Conservation (phyloP, 495 filamentous ascomycete genomes). For the Penicillium atrosanguineum region DNA sequence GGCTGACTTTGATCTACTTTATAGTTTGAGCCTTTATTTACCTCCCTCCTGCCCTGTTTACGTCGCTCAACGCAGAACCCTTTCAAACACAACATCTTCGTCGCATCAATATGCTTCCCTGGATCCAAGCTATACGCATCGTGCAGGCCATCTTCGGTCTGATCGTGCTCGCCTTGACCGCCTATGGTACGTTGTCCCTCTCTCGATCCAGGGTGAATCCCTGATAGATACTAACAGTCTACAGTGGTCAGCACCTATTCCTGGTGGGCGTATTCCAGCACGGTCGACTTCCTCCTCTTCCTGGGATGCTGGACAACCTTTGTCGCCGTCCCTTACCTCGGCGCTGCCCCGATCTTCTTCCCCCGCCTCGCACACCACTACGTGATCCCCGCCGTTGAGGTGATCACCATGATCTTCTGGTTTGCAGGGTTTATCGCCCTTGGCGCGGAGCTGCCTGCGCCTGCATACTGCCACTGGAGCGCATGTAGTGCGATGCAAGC, state of each 20-base stretch:
- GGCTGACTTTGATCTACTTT: slow-evolving; percentile 13
- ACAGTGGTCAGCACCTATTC: slow-evolving; percentile 28
- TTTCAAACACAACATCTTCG: not conserved
- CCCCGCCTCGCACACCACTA: slow-evolving; percentile 57
- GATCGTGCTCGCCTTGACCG: slow-evolving; percentile 68
- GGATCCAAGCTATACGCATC: slow-evolving; percentile 62
- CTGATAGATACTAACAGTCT: slow-evolving; percentile 8
- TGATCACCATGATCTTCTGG: slow-evolving; percentile 82
- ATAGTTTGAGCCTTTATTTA: not conserved
- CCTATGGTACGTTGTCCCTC: slow-evolving; percentile 56
- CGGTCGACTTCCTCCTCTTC: slow-evolving; percentile 73
- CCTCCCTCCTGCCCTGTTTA: not conserved
- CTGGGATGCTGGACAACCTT: slow-evolving; percentile 66
- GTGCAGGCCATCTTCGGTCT: slow-evolving; percentile 64
- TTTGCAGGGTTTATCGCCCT: slow-evolving; percentile 78
- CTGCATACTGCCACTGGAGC: slow-evolving; percentile 42
- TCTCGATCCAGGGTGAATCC: not conserved
- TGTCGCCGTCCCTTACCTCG: slow-evolving; percentile 63
- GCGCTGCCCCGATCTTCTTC: slow-evolving; percentile 59
- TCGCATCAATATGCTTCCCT: slow-evolving; percentile 33
- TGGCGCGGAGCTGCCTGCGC: slow-evolving; percentile 55
- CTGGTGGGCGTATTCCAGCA: slow-evolving; percentile 34
- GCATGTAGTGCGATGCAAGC: slow-evolving; percentile 51
- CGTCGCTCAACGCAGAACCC: not conserved
- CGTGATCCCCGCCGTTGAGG: slow-evolving; percentile 62